Percentiles rank a stretch among this genome's conserved stretches.
Conservation (phyloP, 2,329 filamentous ascomycete genomes). For the Madurella fahalii region DNA sequence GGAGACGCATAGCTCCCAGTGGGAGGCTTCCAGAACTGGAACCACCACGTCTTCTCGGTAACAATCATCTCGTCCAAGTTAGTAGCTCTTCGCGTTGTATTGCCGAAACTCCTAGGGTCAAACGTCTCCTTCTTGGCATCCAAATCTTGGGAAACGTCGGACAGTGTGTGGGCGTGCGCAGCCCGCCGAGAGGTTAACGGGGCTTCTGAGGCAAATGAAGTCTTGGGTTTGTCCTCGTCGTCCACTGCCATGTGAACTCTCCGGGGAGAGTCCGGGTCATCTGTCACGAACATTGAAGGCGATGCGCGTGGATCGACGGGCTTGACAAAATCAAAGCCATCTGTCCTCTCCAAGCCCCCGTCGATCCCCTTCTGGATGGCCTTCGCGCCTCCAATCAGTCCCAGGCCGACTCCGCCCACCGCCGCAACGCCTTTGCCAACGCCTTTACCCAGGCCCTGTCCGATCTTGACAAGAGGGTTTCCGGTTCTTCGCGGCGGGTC, state of each 20-base stretch:
- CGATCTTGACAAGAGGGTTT: slow-evolving; percentile 40
- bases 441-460: slow-evolving; percentile 48
- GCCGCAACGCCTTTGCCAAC: slow-evolving; percentile 43
- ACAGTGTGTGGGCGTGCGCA: slow-evolving; percentile 34
- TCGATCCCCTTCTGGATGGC: slow-evolving; percentile 49
- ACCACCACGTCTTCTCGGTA: slow-evolving; percentile 48
- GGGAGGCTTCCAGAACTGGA: slow-evolving; percentile 63
- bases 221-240: slow-evolving; percentile 36
- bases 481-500: slow-evolving; percentile 33
- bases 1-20: slow-evolving; percentile 58
- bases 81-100: slow-evolving; percentile 49
- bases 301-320: slow-evolving; percentile 11
- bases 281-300: slow-evolving; percentile 15
- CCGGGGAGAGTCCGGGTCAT: slow-evolving; percentile 28
- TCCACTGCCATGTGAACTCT: slow-evolving; percentile 30
- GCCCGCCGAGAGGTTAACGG: slow-evolving; percentile 24
- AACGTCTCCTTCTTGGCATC: slow-evolving; percentile 27
- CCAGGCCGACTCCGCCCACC: slow-evolving; percentile 42
- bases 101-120: slow-evolving; percentile 37
- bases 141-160: slow-evolving; percentile 38
- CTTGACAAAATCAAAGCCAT: slow-evolving; percentile 45
- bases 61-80: slow-evolving; percentile 48
- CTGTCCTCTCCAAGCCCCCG: slow-evolving; percentile 49
- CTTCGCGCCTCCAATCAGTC: slow-evolving; percentile 43
- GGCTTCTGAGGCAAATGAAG: slow-evolving; percentile 31